phyloP scores from a whole-genome alignment of 257 asterid species.

The Buddleja alternifolia region DNA sequence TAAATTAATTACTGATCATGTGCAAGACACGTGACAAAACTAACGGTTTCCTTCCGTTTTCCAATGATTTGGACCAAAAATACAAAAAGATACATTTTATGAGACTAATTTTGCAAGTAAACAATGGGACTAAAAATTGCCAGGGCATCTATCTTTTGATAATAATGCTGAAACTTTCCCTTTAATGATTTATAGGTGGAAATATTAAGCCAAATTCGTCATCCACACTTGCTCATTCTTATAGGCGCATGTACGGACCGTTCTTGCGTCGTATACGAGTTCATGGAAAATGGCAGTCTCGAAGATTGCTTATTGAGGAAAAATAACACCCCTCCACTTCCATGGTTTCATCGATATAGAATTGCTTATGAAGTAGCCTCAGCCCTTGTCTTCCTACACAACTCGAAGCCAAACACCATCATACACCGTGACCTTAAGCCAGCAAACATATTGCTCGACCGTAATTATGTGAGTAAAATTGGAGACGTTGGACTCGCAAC shows the following conservation, averaged over 20 bases:
- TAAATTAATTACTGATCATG: no score
- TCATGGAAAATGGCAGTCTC: conserved; percentile 88
- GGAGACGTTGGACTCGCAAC: conserved; percentile 89
- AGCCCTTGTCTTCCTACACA: conserved; percentile 80
- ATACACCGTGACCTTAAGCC: conserved; percentile 94
- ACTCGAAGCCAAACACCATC: conserved; percentile 66
- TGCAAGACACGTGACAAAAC: no score
- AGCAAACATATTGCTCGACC: conserved; percentile 85
- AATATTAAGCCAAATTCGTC: conserved; percentile 75
- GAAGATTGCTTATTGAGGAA: conserved; percentile 66
- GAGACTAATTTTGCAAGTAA: no score
- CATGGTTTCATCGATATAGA: conserved; percentile 76
- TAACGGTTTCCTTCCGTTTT: no score
- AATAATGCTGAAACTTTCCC: no score
- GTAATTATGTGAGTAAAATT: conserved; percentile 73
- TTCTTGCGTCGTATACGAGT: conserved; percentile 83
- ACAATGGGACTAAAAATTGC: no score
- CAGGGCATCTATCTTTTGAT: no score
- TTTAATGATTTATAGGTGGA: conserved; percentile 57
- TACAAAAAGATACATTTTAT: no score
- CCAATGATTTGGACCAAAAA: no score
- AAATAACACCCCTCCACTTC: conserved; percentile 60
- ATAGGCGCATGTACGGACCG: conserved; percentile 83
- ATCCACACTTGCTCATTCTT: conserved; percentile 87
- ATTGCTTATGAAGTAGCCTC: conserved; percentile 94